Percentiles rank a stretch among this genome's conserved stretches.
Evolutionary conservation across 2,329 filamentous ascomycete species (phyloP).

Genomic region (Exophiala spinifera): DNA sequence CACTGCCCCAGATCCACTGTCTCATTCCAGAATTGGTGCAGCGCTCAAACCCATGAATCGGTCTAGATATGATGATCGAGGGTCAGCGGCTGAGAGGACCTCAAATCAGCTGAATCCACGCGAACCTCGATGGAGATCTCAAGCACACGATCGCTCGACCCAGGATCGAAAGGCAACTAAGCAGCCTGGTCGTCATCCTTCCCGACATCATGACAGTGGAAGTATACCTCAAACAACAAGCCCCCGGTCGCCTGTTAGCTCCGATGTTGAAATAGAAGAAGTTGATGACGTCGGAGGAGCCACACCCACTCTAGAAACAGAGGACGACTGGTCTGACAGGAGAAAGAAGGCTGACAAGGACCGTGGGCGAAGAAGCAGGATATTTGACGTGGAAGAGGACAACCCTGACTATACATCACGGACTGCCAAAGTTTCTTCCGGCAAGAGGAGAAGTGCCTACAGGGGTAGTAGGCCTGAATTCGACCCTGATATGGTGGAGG

Average conservation of each 20-base stretch:
- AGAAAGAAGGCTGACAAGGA: conserved; percentile 5
- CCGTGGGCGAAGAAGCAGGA: conserved; percentile 16
- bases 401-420: conserved; percentile 6
- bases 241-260: background rate
- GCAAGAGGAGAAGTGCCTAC: conserved; percentile 5
- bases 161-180: background rate
- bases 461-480: conserved; percentile 13
- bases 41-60: background rate
- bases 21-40: background rate
- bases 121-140: background rate
- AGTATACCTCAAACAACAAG: background rate
- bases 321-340: background rate
- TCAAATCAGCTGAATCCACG: background rate
- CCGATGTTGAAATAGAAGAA: background rate
- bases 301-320: background rate
- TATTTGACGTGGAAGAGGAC: conserved; percentile 22
- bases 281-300: background rate
- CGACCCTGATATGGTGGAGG: conserved; percentile 37
- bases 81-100: background rate
- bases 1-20: background rate
- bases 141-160: background rate
- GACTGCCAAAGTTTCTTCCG: background rate
- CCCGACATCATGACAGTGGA: background rate
- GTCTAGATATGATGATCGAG: background rate
- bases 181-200: background rate